Conservation (phyloP, 2,329 filamentous ascomycete genomes). For the Dothistroma pini region DNA sequence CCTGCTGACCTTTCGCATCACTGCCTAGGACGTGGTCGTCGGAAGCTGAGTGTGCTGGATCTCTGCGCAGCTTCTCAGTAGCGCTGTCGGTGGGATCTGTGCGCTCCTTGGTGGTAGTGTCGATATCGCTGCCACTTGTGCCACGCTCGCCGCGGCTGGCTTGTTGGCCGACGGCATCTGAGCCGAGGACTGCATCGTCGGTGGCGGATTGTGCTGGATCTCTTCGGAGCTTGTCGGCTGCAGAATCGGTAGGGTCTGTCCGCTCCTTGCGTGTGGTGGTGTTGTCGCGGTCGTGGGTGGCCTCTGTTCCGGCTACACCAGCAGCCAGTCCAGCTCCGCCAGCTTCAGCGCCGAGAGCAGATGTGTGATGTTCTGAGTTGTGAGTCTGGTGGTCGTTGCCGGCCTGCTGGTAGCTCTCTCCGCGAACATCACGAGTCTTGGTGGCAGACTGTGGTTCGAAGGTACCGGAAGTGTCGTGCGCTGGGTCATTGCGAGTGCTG, state of each 20-base stretch:
- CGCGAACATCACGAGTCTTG: not conserved
- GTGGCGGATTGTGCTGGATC: not conserved
- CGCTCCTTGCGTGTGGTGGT: not conserved
- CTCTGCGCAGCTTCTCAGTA: not conserved
- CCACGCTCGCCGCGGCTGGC: not conserved
- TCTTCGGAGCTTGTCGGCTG: not conserved
- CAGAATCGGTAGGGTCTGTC: not conserved
- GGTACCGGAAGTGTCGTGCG: not conserved
- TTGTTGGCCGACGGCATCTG: not conserved
- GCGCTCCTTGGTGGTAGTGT: not conserved
- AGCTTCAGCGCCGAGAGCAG: not conserved
- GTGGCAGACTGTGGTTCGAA: not conserved
- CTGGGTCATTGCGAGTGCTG: not conserved
- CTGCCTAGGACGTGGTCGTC: not conserved
- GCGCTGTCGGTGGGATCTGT: conserved; percentile 1
- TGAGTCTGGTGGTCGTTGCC: not conserved
- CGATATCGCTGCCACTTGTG: not conserved
- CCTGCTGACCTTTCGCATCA: not conserved
- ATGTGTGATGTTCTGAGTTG: not conserved
- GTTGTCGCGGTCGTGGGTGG: not conserved
- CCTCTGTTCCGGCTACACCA: not conserved
- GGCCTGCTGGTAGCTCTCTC: not conserved
- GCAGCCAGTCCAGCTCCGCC: not conserved
- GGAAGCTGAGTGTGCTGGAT: not conserved
- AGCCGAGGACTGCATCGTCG: conserved; percentile 3